A percentile compares a stretch with the other conserved stretches of the same genome.
Evolutionary conservation across 1,284 basidiomycete genomes (phyloP).

Genomic region (Ustilago hordei): DNA sequence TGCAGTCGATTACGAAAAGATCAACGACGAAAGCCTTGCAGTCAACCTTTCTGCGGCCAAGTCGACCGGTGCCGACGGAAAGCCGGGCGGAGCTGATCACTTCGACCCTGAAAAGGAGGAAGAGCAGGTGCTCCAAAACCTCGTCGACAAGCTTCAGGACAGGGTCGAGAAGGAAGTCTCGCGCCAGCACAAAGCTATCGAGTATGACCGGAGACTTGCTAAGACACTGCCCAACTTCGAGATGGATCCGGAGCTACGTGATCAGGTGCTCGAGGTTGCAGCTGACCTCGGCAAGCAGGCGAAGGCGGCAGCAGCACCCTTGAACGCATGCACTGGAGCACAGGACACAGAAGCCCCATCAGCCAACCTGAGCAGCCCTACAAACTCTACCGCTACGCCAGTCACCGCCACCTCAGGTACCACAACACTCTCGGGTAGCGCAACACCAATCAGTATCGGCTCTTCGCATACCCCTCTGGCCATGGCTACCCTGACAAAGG

Average conservation of each 20-base stretch:
- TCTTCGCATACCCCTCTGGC: slow-evolving; percentile 40
- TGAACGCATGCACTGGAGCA: slow-evolving; percentile 2
- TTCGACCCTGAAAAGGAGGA: slow-evolving; percentile 62
- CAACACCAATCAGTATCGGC: slow-evolving; percentile 38
- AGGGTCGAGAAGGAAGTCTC: slow-evolving; percentile 88
- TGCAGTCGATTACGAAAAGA: slow-evolving; percentile 47
- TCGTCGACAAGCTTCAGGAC: slow-evolving; percentile 82
- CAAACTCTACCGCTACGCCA: slow-evolving; percentile 26
- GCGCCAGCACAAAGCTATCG: slow-evolving; percentile 79
- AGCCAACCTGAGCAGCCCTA: neutral
- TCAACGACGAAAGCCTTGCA: slow-evolving; percentile 42
- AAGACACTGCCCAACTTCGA: slow-evolving; percentile 77
- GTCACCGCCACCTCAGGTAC: slow-evolving; percentile 22
- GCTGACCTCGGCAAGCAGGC: slow-evolving; percentile 68
- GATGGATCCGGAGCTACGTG: slow-evolving; percentile 75
- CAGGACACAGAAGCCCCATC: slow-evolving; percentile 7
- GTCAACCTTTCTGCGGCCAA: slow-evolving; percentile 33
- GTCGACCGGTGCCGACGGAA: slow-evolving; percentile 15
- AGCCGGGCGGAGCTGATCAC: slow-evolving; percentile 9
- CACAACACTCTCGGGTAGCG: slow-evolving; percentile 35
- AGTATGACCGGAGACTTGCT: slow-evolving; percentile 83
- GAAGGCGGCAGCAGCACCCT: slow-evolving; percentile 66
- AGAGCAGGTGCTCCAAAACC: slow-evolving; percentile 64
- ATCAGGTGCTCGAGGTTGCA: slow-evolving; percentile 76
- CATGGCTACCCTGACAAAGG: slow-evolving; percentile 46